These are phyloP conservation scores for Apiotrichum montevideense DNA, from an alignment of 1,284 basidiomycete species.

Conservation along the genomic window DNA sequence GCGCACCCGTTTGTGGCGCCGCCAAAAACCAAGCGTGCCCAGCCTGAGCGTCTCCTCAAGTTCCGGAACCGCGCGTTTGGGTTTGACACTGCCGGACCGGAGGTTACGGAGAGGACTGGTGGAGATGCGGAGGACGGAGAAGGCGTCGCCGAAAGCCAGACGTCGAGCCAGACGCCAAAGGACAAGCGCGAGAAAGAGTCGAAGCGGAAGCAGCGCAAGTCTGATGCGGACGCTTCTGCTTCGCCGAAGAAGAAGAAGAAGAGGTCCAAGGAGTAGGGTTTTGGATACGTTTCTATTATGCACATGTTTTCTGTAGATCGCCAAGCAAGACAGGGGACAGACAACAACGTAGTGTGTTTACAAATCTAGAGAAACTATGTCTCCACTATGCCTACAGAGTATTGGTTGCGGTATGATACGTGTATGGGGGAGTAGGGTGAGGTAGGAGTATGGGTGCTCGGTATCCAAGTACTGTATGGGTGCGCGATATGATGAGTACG, in stretches of 20 bases:
- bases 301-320: background rate
- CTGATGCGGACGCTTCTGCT: conserved; percentile 6
- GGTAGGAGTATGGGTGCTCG: no score
- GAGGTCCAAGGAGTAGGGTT: conserved; percentile 4
- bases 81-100: conserved; percentile 34
- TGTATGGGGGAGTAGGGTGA: no score
- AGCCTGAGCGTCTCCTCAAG: conserved; percentile 37
- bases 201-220: conserved; percentile 12
- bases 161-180: conserved; percentile 3
- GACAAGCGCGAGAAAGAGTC: conserved; percentile 15
- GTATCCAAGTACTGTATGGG: no score
- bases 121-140: background rate
- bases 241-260: conserved; percentile 33
- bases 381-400: no score
- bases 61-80: conserved; percentile 38
- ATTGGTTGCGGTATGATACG: no score
- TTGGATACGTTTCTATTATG: background rate
- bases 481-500: no score
- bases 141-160: background rate
- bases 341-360: no score
- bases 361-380: no score
- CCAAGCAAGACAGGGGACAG: background rate
- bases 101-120: background rate
- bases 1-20: background rate
- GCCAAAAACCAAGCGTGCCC: conserved; percentile 23